Conservation (phyloP, 2,329 filamentous ascomycete genomes). For the Diaporthe capsici region DNA sequence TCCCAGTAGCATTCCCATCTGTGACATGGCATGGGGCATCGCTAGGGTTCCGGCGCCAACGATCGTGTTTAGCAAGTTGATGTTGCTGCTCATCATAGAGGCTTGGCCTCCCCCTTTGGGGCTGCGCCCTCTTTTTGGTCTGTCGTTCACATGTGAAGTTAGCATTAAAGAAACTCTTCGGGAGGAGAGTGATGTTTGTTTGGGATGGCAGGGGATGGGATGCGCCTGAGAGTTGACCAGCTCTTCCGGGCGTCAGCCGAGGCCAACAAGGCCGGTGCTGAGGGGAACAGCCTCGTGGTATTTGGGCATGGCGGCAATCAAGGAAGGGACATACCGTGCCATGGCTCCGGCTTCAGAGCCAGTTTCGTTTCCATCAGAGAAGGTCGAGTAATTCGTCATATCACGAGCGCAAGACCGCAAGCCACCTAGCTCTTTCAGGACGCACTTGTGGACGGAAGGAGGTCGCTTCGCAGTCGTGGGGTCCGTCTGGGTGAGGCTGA, state of each 20-base stretch:
- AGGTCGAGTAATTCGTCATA: slow-evolving; percentile 70
- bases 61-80: slow-evolving; percentile 98
- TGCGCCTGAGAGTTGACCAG: not conserved
- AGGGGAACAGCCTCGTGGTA: not conserved
- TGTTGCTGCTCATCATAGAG: slow-evolving; percentile 89
- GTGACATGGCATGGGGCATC: slow-evolving; percentile 94
- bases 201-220: not conserved
- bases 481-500: not conserved
- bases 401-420: slow-evolving; percentile 43
- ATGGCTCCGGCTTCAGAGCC: slow-evolving; percentile 59
- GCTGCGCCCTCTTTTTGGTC: slow-evolving; percentile 69
- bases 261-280: not conserved
- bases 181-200: not conserved
- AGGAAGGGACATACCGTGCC: slow-evolving; percentile 57
- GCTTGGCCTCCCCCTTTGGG: slow-evolving; percentile 87
- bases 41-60: slow-evolving; percentile 94
- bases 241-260: not conserved
- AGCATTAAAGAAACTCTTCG: slow-evolving; percentile 30
- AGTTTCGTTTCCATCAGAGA: slow-evolving; percentile 63
- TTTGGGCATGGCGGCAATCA: not conserved
- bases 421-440: slow-evolving; percentile 17
- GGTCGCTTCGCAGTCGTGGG: not conserved
- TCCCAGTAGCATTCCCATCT: slow-evolving; percentile 93
- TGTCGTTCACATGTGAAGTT: slow-evolving; percentile 45
- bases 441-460: not conserved